These are phyloP conservation scores for Claviceps paspali DNA, from an alignment of 2,329 filamentous ascomycete genomes.

Conservation along the genomic window DNA sequence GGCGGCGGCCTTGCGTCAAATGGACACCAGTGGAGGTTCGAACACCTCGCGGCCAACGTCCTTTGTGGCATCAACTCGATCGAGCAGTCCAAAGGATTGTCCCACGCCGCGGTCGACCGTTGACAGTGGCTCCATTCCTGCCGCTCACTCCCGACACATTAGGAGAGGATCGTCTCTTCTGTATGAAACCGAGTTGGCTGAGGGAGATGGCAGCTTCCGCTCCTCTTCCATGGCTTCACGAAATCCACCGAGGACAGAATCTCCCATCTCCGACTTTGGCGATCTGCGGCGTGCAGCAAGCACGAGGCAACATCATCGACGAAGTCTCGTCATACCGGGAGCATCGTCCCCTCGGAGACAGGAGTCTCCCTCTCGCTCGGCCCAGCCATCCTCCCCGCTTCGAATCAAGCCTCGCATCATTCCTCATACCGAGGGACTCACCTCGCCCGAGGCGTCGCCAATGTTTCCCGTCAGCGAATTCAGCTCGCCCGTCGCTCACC, in stretches of 20 bases:
- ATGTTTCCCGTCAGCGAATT: constrained; percentile 74
- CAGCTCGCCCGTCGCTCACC: constrained; percentile 52
- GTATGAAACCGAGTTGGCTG: constrained; percentile 68
- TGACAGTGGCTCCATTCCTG: constrained; percentile 34
- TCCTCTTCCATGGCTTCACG: constrained; percentile 63
- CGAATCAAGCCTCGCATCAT: constrained; percentile 68
- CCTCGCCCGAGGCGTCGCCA: constrained; percentile 80
- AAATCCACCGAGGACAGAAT: constrained; percentile 60
- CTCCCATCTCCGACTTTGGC: constrained; percentile 75
- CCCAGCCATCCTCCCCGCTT: constrained; percentile 73
- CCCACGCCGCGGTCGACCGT: constrained; percentile 79
- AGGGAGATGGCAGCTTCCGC: constrained; percentile 76
- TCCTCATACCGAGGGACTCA: constrained; percentile 46
- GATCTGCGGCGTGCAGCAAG: constrained; percentile 61
- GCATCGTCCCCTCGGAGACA: constrained; percentile 69
- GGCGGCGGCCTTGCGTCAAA: constrained; percentile 35
- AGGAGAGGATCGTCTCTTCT: constrained; percentile 60
- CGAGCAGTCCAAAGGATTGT: constrained; percentile 80
- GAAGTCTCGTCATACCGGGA: constrained; percentile 70
- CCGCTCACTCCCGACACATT: constrained; percentile 44
- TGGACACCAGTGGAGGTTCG: constrained; percentile 16
- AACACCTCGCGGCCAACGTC: constrained; percentile 33
- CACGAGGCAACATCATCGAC: constrained; percentile 68
- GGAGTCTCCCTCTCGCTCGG: constrained; percentile 69
- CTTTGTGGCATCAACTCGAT: constrained; percentile 57